phyloP scores from a whole-genome alignment of 805 yeast genomes.

The Spencermartinsiella europaea region DNA sequence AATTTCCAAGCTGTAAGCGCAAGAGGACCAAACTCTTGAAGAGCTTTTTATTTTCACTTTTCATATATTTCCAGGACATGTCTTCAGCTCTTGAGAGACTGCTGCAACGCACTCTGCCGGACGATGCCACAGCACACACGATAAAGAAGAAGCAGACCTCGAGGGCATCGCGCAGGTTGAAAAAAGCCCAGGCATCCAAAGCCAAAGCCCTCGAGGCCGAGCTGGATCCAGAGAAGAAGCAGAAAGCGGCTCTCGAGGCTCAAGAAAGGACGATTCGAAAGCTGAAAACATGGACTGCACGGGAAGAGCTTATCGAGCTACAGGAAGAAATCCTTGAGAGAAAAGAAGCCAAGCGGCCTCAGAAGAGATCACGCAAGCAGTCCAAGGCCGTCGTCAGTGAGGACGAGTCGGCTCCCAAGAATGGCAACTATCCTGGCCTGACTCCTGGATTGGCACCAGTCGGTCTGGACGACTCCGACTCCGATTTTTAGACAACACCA shows the following conservation, averaged over 20 bases:
- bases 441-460: conserved; percentile 29
- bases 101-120: conserved; percentile 17
- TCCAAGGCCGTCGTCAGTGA: background rate
- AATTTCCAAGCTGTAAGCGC: no score
- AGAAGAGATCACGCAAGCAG: background rate
- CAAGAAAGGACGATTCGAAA: conserved; percentile 6
- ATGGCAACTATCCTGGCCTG: conserved; percentile 15
- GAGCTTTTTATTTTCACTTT: no score
- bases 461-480: conserved; percentile 22
- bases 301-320: conserved; percentile 10
- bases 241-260: background rate
- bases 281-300: conserved; percentile 9
- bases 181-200: conserved; percentile 17
- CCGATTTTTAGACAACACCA: conserved; percentile 5
- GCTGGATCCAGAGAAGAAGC: conserved; percentile 8
- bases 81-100: conserved; percentile 18
- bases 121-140: conserved; percentile 2
- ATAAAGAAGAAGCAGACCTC: conserved; percentile 4
- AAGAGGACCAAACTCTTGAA: no score
- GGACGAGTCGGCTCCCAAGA: background rate
- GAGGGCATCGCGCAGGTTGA: conserved; percentile 1
- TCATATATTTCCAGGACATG: no score
- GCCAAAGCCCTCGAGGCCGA: conserved; percentile 11
- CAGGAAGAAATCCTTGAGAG: conserved; percentile 10
- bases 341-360: conserved; percentile 4